Evolutionary conservation across 257 asterid species (phyloP).

Genomic region (Solanum okadae): DNA sequence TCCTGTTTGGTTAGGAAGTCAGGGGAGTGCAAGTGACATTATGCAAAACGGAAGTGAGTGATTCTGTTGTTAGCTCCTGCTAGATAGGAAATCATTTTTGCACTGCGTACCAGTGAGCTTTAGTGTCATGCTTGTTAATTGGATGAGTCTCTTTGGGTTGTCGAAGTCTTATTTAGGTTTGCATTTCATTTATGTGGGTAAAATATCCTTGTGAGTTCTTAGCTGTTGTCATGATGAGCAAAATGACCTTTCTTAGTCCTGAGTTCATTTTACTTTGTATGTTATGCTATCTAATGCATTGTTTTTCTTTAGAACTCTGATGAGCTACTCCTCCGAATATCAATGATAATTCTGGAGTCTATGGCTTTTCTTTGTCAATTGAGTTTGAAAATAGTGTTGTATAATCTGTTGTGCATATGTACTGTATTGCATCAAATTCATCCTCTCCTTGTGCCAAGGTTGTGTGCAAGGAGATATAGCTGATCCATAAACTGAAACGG

Average conservation of each 20-base stretch:
- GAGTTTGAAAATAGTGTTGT: background rate
- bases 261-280: background rate
- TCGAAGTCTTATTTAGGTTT: background rate
- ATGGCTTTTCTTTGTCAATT: background rate
- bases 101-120: background rate
- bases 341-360: background rate
- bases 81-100: background rate
- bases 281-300: background rate
- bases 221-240: background rate
- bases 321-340: background rate
- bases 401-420: background rate
- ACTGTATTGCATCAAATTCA: background rate
- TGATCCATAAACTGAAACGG: background rate
- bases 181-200: background rate
- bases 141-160: background rate
- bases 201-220: background rate
- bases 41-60: background rate
- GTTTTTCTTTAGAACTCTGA: background rate
- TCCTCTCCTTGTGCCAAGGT: background rate
- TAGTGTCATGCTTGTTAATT: background rate
- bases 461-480: background rate
- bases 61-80: background rate
- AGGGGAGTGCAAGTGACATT: background rate
- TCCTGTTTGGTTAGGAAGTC: background rate
- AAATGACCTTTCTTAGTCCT: background rate